Evolutionary conservation across 768 basidiomycete genomes (phyloP).

Genomic region (Podaxis pistillaris): DNA sequence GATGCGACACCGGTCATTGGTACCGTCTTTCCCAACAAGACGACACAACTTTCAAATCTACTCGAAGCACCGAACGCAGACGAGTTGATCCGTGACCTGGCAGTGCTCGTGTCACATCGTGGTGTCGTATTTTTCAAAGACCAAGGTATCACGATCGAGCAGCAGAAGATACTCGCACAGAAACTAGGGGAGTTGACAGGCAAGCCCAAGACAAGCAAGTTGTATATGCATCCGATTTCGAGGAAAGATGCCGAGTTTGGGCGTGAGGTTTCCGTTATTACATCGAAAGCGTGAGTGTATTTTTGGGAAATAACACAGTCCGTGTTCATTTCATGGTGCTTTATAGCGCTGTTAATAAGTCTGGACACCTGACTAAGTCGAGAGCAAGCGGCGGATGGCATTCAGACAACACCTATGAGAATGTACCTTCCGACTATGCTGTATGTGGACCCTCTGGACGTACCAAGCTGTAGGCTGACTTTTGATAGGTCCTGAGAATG

Average conservation of each 20-base stretch:
- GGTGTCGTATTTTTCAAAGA: slow-evolving; percentile 66
- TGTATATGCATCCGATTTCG: slow-evolving; percentile 59
- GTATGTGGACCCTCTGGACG: slow-evolving; percentile 21
- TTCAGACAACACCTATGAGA: slow-evolving; percentile 61
- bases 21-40: slow-evolving; percentile 43
- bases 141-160: slow-evolving; percentile 47
- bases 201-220: slow-evolving; percentile 40
- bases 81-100: slow-evolving; percentile 51
- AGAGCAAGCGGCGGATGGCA: slow-evolving; percentile 51
- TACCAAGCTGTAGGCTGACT: not conserved
- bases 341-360: slow-evolving; percentile 37
- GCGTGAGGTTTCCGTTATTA: slow-evolving; percentile 52
- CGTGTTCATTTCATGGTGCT: too few relatives aligned
- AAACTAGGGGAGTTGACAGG: slow-evolving; percentile 40
- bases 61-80: slow-evolving; percentile 45
- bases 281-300: slow-evolving; percentile 35
- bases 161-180: slow-evolving; percentile 49
- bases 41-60: slow-evolving; percentile 44
- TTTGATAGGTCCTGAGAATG: slow-evolving; percentile 34
- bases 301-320: not conserved
- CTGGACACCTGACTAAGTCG: slow-evolving; percentile 26
- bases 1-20: slow-evolving; percentile 56
- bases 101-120: slow-evolving; percentile 49
- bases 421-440: slow-evolving; percentile 57
- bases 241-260: slow-evolving; percentile 47